Conservation (phyloP, 2,329 filamentous ascomycete species). For the Talaromyces sp. region DNA sequence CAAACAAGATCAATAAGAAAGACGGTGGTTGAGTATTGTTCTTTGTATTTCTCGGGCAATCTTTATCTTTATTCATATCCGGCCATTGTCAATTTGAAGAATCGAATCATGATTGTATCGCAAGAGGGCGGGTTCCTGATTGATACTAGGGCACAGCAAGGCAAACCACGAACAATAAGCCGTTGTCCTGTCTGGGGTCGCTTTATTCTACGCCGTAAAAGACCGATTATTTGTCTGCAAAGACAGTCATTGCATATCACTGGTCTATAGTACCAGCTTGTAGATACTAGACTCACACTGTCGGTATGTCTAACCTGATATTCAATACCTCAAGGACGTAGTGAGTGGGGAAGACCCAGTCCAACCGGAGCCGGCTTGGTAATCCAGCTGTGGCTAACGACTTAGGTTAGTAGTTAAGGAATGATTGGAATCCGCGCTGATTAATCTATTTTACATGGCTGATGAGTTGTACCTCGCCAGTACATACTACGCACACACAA, state of each 20-base stretch:
- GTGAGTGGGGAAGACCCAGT: slow-evolving; percentile 5
- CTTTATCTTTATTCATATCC: neutral
- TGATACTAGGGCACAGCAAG: neutral
- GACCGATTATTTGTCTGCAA: neutral
- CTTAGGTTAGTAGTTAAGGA: too few species aligned
- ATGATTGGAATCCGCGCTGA: neutral
- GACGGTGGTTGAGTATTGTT: neutral
- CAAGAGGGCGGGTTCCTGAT: neutral
- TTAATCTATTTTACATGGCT: neutral
- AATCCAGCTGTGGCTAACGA: slow-evolving; percentile 4
- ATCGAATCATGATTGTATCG: neutral
- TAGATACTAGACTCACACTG: neutral
- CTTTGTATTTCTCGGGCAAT: neutral
- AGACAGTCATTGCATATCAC: neutral
- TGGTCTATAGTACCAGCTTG: neutral
- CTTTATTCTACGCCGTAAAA: neutral
- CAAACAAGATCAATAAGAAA: neutral
- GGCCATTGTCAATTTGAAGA: neutral
- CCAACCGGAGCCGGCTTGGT: neutral
- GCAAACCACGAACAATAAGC: neutral
- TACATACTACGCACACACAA: neutral
- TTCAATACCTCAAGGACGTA: neutral
- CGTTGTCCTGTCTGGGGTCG: neutral
- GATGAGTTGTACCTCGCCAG: neutral
- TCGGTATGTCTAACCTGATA: neutral